These are phyloP conservation scores for Dactylellina drechsleri DNA, from an alignment of 2,329 filamentous ascomycete genomes.

Conservation along the genomic window DNA sequence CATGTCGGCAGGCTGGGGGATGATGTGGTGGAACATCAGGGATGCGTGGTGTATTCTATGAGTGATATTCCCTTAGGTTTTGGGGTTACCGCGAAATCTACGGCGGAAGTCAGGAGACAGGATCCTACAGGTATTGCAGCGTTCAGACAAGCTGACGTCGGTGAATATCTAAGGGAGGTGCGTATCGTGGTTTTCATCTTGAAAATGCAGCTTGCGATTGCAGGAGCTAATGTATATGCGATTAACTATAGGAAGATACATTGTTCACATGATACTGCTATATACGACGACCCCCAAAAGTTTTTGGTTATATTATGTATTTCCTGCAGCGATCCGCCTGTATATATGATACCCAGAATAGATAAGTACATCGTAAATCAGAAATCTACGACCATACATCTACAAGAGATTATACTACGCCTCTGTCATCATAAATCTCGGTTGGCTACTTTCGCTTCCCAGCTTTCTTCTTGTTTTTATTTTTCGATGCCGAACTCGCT, in stretches of 20 bases:
- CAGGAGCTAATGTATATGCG: slow-evolving; percentile 7
- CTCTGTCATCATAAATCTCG: not conserved
- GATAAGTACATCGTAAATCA: slow-evolving; percentile 16
- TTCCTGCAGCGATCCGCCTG: slow-evolving; percentile 10
- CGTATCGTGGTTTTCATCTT: slow-evolving; percentile 37
- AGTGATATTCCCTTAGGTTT: slow-evolving; percentile 90
- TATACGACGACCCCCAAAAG: slow-evolving; percentile 4
- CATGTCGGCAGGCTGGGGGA: slow-evolving; percentile 86
- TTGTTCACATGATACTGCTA: slow-evolving; percentile 54
- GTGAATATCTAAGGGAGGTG: slow-evolving; percentile 88
- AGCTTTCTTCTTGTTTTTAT: slow-evolving; percentile 46
- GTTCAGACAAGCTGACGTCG: slow-evolving; percentile 92
- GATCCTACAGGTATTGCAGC: slow-evolving; percentile 90
- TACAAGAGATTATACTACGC: slow-evolving; percentile 10
- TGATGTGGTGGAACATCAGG: slow-evolving; percentile 92
- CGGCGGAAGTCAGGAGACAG: slow-evolving; percentile 80
- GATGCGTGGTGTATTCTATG: slow-evolving; percentile 89
- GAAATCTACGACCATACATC: slow-evolving; percentile 35
- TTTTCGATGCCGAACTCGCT: slow-evolving; percentile 25
- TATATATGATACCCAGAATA: slow-evolving; percentile 54
- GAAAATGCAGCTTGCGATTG: too few relatives aligned
- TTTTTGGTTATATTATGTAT: slow-evolving; percentile 15
- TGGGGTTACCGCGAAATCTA: slow-evolving; percentile 87
- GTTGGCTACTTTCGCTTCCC: slow-evolving; percentile 46
- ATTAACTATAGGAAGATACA: slow-evolving; percentile 58